Evolutionary conservation across 139 green algal species (phyloP).

Genomic region (Desmodesmus armatus): DNA sequence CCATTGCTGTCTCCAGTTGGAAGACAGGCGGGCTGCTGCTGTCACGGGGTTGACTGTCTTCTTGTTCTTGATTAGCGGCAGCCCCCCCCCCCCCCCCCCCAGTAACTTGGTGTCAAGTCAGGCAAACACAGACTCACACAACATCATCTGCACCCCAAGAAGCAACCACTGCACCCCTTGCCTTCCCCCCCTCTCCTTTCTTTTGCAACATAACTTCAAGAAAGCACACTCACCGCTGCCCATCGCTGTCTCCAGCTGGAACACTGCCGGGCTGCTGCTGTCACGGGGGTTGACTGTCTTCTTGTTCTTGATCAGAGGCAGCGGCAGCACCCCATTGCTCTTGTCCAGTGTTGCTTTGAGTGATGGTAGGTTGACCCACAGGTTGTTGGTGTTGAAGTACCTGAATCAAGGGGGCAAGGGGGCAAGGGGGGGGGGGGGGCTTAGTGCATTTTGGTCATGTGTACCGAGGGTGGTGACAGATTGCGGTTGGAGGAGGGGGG

Average conservation of each 20-base stretch:
- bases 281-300: slow-evolving; percentile 95
- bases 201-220: no score
- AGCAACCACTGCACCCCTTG: no score
- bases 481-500: no score
- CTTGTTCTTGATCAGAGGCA: slow-evolving; percentile 96
- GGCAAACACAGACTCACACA: no score
- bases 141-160: no score
- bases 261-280: slow-evolving; percentile 73
- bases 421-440: no score
- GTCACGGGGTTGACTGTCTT: slow-evolving; percentile 95
- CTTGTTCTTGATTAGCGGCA: slow-evolving; percentile 96
- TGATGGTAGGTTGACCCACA: slow-evolving; percentile 87
- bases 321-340: slow-evolving; percentile 70
- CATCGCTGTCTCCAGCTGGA: slow-evolving; percentile 95
- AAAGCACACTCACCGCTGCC: slow-evolving; percentile 58
- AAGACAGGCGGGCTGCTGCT: slow-evolving; percentile 76
- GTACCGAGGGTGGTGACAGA: no score
- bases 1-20: slow-evolving; percentile 95
- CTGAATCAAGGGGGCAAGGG: no score
- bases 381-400: slow-evolving; percentile 98
- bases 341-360: slow-evolving; percentile 64
- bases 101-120: no score
- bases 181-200: no score
- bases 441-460: no score
- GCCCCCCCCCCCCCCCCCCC: no score